Conservation (phyloP, 2,329 filamentous ascomycete genomes). For the Colletotrichum navitas region DNA sequence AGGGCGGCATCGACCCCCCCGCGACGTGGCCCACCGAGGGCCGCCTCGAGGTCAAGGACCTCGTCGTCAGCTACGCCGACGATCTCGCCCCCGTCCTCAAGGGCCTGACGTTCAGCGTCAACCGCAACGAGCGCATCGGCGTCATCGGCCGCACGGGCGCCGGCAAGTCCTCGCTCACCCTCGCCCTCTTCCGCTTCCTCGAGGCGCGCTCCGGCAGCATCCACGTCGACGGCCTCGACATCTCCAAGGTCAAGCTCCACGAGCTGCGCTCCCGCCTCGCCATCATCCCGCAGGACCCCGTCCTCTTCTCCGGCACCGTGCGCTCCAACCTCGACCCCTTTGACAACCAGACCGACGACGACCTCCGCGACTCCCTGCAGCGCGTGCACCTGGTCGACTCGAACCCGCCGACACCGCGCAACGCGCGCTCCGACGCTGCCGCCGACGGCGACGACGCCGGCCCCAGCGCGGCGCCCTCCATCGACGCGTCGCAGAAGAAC, state of each 20-base stretch:
- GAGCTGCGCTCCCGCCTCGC: slow-evolving; percentile 80
- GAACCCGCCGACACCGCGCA: slow-evolving; percentile 55
- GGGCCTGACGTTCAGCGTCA: slow-evolving; percentile 75
- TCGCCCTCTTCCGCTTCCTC: slow-evolving; percentile 83
- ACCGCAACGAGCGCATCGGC: slow-evolving; percentile 78
- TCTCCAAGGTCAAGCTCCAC: slow-evolving; percentile 77
- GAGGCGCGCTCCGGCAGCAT: slow-evolving; percentile 76
- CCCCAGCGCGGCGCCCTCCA: slow-evolving; percentile 46
- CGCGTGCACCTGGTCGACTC: slow-evolving; percentile 75
- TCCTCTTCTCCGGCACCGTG: slow-evolving; percentile 84
- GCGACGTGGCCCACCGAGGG: slow-evolving; percentile 83
- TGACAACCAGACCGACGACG: slow-evolving; percentile 74
- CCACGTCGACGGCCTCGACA: slow-evolving; percentile 79
- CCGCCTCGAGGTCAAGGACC: slow-evolving; percentile 76
- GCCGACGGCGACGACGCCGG: slow-evolving; percentile 30
- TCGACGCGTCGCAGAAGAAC: slow-evolving; percentile 60
- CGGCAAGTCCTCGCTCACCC: slow-evolving; percentile 81
- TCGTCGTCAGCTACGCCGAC: slow-evolving; percentile 78
- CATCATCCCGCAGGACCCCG: slow-evolving; percentile 85
- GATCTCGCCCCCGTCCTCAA: slow-evolving; percentile 79
- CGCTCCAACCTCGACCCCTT: slow-evolving; percentile 84
- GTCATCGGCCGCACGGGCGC: slow-evolving; percentile 84
- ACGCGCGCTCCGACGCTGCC: slow-evolving; percentile 49
- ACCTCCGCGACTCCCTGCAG: slow-evolving; percentile 76
- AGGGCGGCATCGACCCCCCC: slow-evolving; percentile 71